Evolutionary conservation across 805 yeast species (phyloP).

Genomic region (Pichia insulana): DNA sequence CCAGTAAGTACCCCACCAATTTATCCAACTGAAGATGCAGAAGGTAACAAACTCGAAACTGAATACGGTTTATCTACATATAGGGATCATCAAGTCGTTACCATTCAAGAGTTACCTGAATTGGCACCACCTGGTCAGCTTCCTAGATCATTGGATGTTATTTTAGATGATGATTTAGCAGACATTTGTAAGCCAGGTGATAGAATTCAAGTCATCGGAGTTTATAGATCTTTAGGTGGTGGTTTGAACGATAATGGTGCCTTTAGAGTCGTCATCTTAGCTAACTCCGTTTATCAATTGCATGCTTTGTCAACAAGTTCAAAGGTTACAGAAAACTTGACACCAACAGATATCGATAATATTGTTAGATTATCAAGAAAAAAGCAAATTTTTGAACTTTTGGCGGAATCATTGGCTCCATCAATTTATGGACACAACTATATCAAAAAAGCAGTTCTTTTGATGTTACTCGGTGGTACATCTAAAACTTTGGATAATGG

Average conservation of each 20-base stretch:
- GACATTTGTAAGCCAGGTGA: constrained; percentile 94
- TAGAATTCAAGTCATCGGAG: constrained; percentile 88
- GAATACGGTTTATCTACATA: constrained; percentile 92
- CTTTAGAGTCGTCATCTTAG: constrained; percentile 76
- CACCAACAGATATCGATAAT: constrained; percentile 78
- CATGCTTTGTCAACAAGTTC: constrained; percentile 70
- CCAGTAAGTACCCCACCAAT: constrained; percentile 76
- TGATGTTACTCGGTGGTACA: constrained; percentile 88
- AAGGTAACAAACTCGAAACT: constrained; percentile 79
- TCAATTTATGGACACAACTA: constrained; percentile 90
- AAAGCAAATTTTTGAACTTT: constrained; percentile 62
- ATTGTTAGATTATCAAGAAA: constrained; percentile 72
- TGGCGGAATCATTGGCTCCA: constrained; percentile 87
- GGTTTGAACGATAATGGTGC: constrained; percentile 51
- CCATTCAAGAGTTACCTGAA: constrained; percentile 97
- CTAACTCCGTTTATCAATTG: constrained; percentile 81
- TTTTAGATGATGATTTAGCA: constrained; percentile 91
- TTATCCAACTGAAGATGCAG: constrained; percentile 88
- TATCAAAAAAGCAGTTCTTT: constrained; percentile 81
- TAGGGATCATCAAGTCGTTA: constrained; percentile 86
- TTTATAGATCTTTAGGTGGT: constrained; percentile 85
- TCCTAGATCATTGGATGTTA: constrained; percentile 85
- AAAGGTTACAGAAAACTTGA: constrained; percentile 62
- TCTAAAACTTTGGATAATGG: constrained; percentile 93
- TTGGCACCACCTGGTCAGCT: constrained; percentile 96